phyloP scores from a whole-genome alignment of 169 alveolate genomes.

The Amoebophrya sp. region DNA sequence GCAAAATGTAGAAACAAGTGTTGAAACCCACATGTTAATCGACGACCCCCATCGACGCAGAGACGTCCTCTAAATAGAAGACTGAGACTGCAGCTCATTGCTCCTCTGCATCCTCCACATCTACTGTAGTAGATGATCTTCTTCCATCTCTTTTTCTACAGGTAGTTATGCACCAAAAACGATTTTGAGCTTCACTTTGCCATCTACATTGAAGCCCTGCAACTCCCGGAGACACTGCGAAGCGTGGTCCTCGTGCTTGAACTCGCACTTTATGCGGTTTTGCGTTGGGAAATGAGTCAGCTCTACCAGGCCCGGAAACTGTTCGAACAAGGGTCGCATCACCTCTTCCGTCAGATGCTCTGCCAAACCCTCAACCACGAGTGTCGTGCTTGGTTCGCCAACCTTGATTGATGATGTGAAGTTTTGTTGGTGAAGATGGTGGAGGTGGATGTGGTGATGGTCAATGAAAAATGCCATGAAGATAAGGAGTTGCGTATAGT shows the following conservation, averaged over 20 bases:
- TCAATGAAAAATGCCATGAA: no score
- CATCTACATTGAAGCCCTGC: constrained; percentile 23
- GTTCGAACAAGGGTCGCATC: neutral
- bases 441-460: no score
- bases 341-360: neutral
- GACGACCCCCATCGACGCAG: no score
- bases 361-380: neutral
- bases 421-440: no score
- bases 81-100: neutral
- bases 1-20: no score
- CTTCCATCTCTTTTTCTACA: neutral
- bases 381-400: neutral
- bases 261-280: neutral
- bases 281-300: neutral
- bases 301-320: neutral
- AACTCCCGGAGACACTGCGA: neutral
- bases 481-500: no score
- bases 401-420: no score
- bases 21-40: no score
- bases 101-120: neutral
- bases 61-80: no score
- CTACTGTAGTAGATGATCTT: neutral
- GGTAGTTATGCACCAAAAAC: neutral
- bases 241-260: constrained; percentile 19
- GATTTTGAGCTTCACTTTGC: neutral